Percentiles rank a stretch among this genome's conserved stretches.
phyloP scores from a whole-genome alignment of 495 filamentous ascomycete genomes.

The Letharia lupina region DNA sequence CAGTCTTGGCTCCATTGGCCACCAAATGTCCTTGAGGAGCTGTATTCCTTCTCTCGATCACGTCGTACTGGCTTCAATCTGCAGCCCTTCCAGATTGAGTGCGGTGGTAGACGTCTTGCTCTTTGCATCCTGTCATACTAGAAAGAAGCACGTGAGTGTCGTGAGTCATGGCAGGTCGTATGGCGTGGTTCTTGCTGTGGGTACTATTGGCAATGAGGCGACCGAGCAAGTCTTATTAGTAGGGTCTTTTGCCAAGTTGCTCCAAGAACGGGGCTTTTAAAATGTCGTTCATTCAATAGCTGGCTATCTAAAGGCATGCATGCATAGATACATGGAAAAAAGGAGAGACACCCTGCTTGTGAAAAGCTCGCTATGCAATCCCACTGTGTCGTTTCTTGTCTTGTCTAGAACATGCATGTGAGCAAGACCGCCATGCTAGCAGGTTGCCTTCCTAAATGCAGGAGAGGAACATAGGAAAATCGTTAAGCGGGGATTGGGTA shows the following conservation, averaged over 20 bases:
- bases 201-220: no score
- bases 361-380: not conserved
- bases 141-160: not conserved
- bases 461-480: not conserved
- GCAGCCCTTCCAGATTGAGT: not conserved
- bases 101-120: not conserved
- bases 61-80: not conserved
- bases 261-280: not conserved
- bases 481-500: not conserved
- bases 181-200: not conserved
- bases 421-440: conserved; percentile 2
- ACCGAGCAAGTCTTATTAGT: not conserved
- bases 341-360: not conserved
- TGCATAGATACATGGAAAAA: not conserved
- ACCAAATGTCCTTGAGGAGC: not conserved
- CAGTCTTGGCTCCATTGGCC: not conserved
- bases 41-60: not conserved
- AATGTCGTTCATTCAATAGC: not conserved
- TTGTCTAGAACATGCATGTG: conserved; percentile 8
- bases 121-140: not conserved
- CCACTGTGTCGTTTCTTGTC: not conserved
- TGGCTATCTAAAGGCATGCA: conserved; percentile 7
- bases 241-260: not conserved
- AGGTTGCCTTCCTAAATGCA: not conserved
- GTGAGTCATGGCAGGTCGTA: not conserved